Conservation (phyloP, 768 basidiomycete species). For the Calocera cornea region DNA sequence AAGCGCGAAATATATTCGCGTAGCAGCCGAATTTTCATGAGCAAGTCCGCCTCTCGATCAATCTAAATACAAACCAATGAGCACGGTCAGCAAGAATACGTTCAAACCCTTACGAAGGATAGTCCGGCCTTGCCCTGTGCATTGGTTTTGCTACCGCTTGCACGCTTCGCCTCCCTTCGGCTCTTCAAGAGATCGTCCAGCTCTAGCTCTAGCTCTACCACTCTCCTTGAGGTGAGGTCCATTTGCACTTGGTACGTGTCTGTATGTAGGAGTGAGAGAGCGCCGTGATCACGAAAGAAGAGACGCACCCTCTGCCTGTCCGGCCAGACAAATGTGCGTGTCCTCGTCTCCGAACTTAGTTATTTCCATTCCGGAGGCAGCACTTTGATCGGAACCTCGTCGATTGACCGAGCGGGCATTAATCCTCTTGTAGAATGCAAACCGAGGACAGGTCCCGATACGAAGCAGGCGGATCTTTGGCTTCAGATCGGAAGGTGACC, state of each 20-base stretch:
- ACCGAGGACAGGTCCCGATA: slow-evolving; percentile 62
- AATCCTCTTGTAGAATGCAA: slow-evolving; percentile 55
- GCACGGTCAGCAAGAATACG: not conserved
- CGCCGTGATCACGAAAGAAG: not conserved
- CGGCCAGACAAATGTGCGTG: slow-evolving; percentile 69
- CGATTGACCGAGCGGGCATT: not conserved
- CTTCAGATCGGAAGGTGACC: slow-evolving; percentile 35
- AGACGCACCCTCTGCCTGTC: slow-evolving; percentile 51
- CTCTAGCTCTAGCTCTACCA: slow-evolving; percentile 32
- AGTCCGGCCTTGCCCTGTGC: not conserved
- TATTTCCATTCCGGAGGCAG: slow-evolving; percentile 16
- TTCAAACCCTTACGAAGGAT: not conserved
- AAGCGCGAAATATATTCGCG: not conserved
- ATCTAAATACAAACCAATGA: not conserved
- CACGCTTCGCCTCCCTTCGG: not conserved
- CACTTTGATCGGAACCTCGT: slow-evolving; percentile 3
- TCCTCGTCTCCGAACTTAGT: slow-evolving; percentile 75
- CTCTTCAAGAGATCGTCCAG: not conserved
- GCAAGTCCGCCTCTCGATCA: not conserved
- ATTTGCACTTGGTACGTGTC: slow-evolving; percentile 57
- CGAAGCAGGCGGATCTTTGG: slow-evolving; percentile 59
- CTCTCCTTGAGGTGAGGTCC: slow-evolving; percentile 40
- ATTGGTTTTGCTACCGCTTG: not conserved
- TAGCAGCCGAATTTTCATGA: not conserved
- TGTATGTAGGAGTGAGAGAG: slow-evolving; percentile 18